These are phyloP conservation scores for Cladosporium sp. DNA, from an alignment of 2,329 filamentous ascomycete genomes.

Conservation along the genomic window DNA sequence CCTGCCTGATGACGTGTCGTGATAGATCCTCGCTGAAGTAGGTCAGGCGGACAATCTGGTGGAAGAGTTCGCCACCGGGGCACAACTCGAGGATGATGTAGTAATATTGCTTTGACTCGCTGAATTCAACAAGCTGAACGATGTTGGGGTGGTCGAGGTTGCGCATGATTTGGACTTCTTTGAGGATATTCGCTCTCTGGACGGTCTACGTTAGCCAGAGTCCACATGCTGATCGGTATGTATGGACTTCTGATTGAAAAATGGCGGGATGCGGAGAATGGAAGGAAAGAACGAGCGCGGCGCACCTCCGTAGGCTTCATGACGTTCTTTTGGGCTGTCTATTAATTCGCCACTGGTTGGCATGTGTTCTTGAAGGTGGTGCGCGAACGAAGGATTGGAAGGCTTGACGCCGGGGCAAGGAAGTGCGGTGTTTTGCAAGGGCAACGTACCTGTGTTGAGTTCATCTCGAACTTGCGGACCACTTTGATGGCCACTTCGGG, in stretches of 20 bases:
- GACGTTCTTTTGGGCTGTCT: slow-evolving; percentile 54
- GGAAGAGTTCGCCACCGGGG: slow-evolving; percentile 93
- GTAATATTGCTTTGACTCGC: slow-evolving; percentile 92
- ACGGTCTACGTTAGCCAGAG: slow-evolving; percentile 22
- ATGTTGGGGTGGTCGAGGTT: slow-evolving; percentile 96
- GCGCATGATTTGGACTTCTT: slow-evolving; percentile 98
- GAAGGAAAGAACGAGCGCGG: slow-evolving; percentile 34
- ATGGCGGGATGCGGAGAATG: slow-evolving; percentile 26
- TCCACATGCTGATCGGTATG: slow-evolving; percentile 22
- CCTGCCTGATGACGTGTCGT: slow-evolving; percentile 90
- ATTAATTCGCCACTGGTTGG: slow-evolving; percentile 22
- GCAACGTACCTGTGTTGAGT: slow-evolving; percentile 89
- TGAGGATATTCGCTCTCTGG: slow-evolving; percentile 94
- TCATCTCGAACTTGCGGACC: slow-evolving; percentile 98
- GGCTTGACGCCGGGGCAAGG: slow-evolving; percentile 4
- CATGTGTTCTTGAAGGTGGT: slow-evolving; percentile 18
- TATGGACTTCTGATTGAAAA: slow-evolving; percentile 11
- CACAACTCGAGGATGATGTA: slow-evolving; percentile 96
- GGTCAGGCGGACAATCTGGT: slow-evolving; percentile 95
- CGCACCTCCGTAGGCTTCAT: slow-evolving; percentile 98
- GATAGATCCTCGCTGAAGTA: slow-evolving; percentile 98
- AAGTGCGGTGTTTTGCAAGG: background rate
- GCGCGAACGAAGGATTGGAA: slow-evolving; percentile 7
- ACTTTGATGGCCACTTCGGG: slow-evolving; percentile 90
- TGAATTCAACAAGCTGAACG: slow-evolving; percentile 88